phyloP scores from a whole-genome alignment of 179 eudicot species.

The Dionaea muscipula region DNA sequence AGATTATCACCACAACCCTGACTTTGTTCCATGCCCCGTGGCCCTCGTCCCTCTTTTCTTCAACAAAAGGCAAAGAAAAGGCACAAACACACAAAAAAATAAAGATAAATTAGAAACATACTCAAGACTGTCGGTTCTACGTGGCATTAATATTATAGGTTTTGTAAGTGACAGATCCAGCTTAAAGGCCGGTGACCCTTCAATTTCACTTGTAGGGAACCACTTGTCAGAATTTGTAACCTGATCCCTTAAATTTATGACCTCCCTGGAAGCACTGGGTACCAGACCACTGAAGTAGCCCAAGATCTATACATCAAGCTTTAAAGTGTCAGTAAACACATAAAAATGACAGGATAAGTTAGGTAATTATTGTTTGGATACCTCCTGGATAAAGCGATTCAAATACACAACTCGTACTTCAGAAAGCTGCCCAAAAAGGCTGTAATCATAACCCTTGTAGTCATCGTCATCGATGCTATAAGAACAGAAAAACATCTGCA shows the following conservation, averaged over 20 bases:
- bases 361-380: slow-evolving; percentile 12
- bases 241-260: slow-evolving; percentile 66
- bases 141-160: slow-evolving; percentile 92
- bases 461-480: slow-evolving; percentile 67
- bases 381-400: slow-evolving; percentile 96
- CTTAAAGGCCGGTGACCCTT: slow-evolving; percentile 91
- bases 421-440: slow-evolving; percentile 75
- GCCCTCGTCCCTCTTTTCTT: too few relatives aligned
- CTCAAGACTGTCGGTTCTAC: slow-evolving; percentile 75
- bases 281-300: slow-evolving; percentile 87
- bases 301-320: slow-evolving; percentile 35
- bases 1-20: too few relatives aligned
- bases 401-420: slow-evolving; percentile 87
- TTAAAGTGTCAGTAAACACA: slow-evolving; percentile 10
- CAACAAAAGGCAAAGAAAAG: too few relatives aligned
- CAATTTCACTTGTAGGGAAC: slow-evolving; percentile 75
- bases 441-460: slow-evolving; percentile 77
- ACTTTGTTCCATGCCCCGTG: too few relatives aligned
- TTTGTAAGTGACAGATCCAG: slow-evolving; percentile 71
- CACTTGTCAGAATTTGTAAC: slow-evolving; percentile 77
- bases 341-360: slow-evolving; percentile 2
- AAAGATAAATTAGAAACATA: slow-evolving; percentile 24
- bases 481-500: slow-evolving; percentile 70
- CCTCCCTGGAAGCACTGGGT: slow-evolving; percentile 49
- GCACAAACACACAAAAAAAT: background rate